phyloP scores from a whole-genome alignment of 345 rosid genomes.

The Erodium maritimum region DNA sequence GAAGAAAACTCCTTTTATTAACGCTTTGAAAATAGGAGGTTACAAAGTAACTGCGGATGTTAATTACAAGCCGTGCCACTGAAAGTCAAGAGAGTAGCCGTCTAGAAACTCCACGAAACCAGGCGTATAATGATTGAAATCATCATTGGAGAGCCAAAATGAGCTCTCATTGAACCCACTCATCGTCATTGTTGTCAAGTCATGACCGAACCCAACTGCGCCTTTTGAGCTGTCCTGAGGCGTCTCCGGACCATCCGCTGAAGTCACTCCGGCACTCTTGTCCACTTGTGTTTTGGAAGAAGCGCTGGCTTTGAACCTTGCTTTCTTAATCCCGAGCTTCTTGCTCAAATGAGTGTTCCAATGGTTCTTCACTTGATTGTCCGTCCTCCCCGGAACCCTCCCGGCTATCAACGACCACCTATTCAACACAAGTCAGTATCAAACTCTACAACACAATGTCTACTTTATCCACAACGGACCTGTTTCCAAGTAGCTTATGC shows the following conservation, averaged over 20 bases:
- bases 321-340: conserved; percentile 9
- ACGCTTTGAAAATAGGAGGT: too few relatives aligned
- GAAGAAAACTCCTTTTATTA: too few relatives aligned
- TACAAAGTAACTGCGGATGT: too few relatives aligned
- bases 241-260: background rate
- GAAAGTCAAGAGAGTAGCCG: conserved; percentile 13
- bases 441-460: too few relatives aligned
- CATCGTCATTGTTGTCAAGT: background rate
- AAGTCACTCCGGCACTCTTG: background rate
- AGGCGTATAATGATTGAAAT: conserved; percentile 2
- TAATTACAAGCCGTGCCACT: conserved; percentile 9
- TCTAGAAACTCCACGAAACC: conserved; percentile 12
- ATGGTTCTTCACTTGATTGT: conserved; percentile 37
- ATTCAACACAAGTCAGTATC: background rate
- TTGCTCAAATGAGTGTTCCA: conserved; percentile 38
- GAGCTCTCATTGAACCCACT: conserved; percentile 3
- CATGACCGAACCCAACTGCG: background rate
- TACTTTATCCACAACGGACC: too few relatives aligned
- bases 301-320: background rate
- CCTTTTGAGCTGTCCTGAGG: background rate
- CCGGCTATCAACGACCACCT: conserved; percentile 41
- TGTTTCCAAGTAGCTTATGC: background rate
- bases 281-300: background rate
- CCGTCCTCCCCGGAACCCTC: conserved; percentile 36
- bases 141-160: conserved; percentile 12